Base-by-base conservation (phyloP, 257 asterid species). In the Lavandula angustifolia region DNA sequence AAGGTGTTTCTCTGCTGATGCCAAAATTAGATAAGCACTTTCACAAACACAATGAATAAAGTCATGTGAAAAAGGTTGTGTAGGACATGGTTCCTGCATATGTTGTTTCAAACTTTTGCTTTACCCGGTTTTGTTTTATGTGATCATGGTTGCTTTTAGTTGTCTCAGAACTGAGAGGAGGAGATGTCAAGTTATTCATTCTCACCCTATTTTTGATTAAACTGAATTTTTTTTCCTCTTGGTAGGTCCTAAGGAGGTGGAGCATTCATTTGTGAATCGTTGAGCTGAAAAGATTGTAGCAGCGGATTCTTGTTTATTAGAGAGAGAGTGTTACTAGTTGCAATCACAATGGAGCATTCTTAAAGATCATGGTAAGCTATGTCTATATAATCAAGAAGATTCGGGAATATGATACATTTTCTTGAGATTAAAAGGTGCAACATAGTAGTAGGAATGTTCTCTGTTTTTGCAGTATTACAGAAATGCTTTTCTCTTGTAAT, bases 201-300 rank as follows among this genome's bases (percentile, higher is more conserved):
- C 53, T 13, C 46, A 60, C n/a, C 60, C 9, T 64, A 44, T 42
- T 64, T 42, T 22, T 62, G 48, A 64, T 29, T 34, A 57, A 43
- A 43, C 59, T 60, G 40, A 14, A 27, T n/a, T n/a, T n/a, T n/a
- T n/a, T n/a, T n/a, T n/a, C n/a, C n/a, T n/a, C 35, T 53, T 12
- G 18, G 61, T 73, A 72, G 78, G 80, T 67, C 54, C 76, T 62
- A 44, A 67, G 80, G 73, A 75, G 73, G 71, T 37, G 68, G 78
- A 73, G 59, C 38, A 37, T 51, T 42, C 11, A 48, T 66, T 65
- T 64, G 22, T 67, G 71, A 60, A 59, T 57, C 54, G 61, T 68
- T 67, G 48, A 71, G 73, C 69, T 47, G 75, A 59, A 56, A 75
- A 29, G 47, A 35, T 42, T 66, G 55, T 47, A 52, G 40, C 60